A percentile compares a stretch with the other conserved stretches of the same genome.
Evolutionary conservation across 1,284 basidiomycete genomes (phyloP).

Genomic region (Phellinidium pouzarii): DNA sequence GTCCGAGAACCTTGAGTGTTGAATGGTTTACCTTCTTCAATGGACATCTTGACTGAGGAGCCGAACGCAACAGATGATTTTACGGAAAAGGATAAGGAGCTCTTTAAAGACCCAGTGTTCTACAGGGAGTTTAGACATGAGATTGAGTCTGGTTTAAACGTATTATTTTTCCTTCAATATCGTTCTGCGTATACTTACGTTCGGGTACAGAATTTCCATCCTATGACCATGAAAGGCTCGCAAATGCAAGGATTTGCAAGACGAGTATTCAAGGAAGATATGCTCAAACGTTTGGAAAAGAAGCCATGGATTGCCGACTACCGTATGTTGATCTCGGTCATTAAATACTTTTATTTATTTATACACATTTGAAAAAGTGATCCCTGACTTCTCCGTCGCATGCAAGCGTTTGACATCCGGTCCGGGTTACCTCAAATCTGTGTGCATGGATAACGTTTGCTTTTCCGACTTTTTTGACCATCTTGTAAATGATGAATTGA

Average conservation of each 20-base stretch:
- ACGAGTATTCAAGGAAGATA: constrained; percentile 38
- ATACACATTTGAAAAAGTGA: constrained; percentile 31
- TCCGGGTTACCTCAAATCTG: constrained; percentile 57
- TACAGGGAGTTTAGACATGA: constrained; percentile 45
- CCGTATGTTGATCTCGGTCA: constrained; percentile 34
- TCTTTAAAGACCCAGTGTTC: constrained; percentile 41
- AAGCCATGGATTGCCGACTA: constrained; percentile 55
- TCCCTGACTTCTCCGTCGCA: constrained; percentile 50
- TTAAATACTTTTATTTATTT: background rate
- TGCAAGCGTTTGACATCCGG: constrained; percentile 59
- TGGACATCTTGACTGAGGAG: too few species aligned
- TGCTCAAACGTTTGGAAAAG: constrained; percentile 44
- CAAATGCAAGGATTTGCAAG: constrained; percentile 36
- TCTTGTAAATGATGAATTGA: too few species aligned
- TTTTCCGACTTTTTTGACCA: too few species aligned
- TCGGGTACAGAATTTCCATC: constrained; percentile 37
- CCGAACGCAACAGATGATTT: constrained; percentile 35
- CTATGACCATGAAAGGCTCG: constrained; percentile 38
- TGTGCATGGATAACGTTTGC: constrained; percentile 52
- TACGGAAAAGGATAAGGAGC: constrained; percentile 45
- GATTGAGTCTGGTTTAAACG: constrained; percentile 50
- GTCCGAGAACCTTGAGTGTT: constrained; percentile 37
- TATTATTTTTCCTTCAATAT: constrained; percentile 24
- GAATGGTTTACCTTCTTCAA: background rate
- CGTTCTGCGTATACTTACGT: background rate